These are phyloP conservation scores for Rhododendron simsii DNA, from an alignment of 148 eudicot genomes.

Conservation along the genomic window DNA sequence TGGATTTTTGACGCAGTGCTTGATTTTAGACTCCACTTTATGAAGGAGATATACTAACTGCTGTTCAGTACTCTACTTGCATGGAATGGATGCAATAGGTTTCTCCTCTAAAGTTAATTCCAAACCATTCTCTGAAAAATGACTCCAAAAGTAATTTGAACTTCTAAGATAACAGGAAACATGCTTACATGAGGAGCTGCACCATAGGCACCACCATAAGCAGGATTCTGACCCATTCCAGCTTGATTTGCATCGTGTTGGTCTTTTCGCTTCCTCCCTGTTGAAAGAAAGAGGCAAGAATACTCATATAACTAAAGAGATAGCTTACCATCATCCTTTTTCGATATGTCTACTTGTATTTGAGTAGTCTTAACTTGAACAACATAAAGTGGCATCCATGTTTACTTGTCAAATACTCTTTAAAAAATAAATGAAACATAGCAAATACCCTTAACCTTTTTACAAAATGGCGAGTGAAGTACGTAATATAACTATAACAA, in stretches of 20 bases:
- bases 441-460: not conserved
- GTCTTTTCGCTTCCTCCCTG: slow-evolving; percentile 80
- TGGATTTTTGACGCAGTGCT: too few species aligned
- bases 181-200: slow-evolving; percentile 68
- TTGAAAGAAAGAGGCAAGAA: not conserved
- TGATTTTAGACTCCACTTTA: too few species aligned
- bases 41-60: too few species aligned
- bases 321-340: not conserved
- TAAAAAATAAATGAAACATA: not conserved
- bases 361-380: not conserved
- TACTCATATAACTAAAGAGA: not conserved
- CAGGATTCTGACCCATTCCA: slow-evolving; percentile 46
- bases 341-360: not conserved
- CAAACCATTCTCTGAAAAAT: not conserved
- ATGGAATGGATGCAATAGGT: too few species aligned
- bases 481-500: not conserved
- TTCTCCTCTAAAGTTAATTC: not conserved
- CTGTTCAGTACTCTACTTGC: too few species aligned
- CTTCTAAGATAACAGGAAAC: not conserved
- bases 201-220: slow-evolving; percentile 76
- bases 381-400: not conserved
- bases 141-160: too few species aligned
- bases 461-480: not conserved
- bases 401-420: not conserved
- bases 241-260: slow-evolving; percentile 83